phyloP scores from a whole-genome alignment of 208 protist genomes.

The Novymonas esmeraldas region DNA sequence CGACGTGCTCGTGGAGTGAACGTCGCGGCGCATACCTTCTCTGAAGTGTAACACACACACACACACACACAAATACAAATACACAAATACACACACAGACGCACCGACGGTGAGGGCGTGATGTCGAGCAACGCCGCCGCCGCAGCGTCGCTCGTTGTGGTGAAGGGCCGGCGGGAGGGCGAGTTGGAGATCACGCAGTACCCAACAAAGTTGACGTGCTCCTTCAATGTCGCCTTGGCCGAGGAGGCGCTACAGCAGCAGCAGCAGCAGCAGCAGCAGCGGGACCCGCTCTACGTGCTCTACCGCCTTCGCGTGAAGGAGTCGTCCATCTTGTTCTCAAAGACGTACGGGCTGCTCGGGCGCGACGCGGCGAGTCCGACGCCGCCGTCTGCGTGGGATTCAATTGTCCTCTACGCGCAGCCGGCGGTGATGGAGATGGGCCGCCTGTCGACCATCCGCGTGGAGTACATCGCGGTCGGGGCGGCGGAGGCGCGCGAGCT shows the following conservation, averaged over 20 bases:
- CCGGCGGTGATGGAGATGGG: constrained; percentile 32
- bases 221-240: constrained; percentile 31
- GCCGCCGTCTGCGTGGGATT: constrained; percentile 27
- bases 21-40: not conserved
- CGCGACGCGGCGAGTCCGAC: constrained; percentile 11
- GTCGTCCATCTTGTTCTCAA: constrained; percentile 58
- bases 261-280: too few relatives aligned
- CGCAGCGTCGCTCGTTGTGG: constrained; percentile 11
- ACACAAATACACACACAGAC: too few relatives aligned
- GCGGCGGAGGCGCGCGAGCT: constrained; percentile 32
- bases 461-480: constrained; percentile 50
- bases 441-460: constrained; percentile 49
- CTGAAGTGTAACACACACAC: not conserved
- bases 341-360: constrained; percentile 55
- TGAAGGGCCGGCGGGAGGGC: constrained; percentile 23
- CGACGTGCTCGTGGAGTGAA: too few relatives aligned
- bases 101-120: not conserved
- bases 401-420: constrained; percentile 39
- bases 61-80: too few relatives aligned
- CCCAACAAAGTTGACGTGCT: constrained; percentile 31
- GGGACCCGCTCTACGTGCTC: constrained; percentile 31
- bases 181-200: constrained; percentile 30
- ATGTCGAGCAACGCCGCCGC: constrained; percentile 2
- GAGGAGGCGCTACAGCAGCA: constrained; percentile 7
- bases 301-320: constrained; percentile 67